Evolutionary conservation across 371 early-diverging fungal species (phyloP).

Genomic region (Lichtheimia corymbifera): DNA sequence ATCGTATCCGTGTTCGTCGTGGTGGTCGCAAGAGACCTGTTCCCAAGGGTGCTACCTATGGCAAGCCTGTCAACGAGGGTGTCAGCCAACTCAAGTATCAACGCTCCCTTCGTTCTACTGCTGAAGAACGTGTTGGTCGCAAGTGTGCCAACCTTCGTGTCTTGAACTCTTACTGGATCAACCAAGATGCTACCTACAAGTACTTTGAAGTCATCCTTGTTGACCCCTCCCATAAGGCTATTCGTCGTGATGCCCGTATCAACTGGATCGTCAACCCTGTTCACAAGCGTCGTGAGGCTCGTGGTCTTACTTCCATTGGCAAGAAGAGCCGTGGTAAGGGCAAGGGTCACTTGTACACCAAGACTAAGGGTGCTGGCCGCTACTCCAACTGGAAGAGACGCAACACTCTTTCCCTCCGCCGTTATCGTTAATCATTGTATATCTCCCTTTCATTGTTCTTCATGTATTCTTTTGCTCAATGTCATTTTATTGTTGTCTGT

Average conservation of each 20-base stretch:
- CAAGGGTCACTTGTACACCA: slow-evolving; percentile 98
- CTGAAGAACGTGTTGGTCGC: slow-evolving; percentile 98
- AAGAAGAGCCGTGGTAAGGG: slow-evolving; percentile 98
- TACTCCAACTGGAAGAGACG: slow-evolving; percentile 71
- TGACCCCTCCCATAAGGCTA: slow-evolving; percentile 95
- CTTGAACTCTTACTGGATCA: slow-evolving; percentile 99
- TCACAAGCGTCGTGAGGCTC: slow-evolving; percentile 98
- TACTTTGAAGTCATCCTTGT: slow-evolving; percentile 99
- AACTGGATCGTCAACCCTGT: slow-evolving; percentile 97
- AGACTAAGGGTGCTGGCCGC: slow-evolving; percentile 97
- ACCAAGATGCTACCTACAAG: slow-evolving; percentile 98
- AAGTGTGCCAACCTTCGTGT: slow-evolving; percentile 95
- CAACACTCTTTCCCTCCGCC: slow-evolving; percentile 81
- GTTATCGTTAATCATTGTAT: slow-evolving; percentile 69
- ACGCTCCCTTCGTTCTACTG: slow-evolving; percentile 89
- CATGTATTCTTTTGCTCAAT: not conserved
- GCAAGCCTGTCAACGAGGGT: slow-evolving; percentile 98
- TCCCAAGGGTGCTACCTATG: slow-evolving; percentile 97
- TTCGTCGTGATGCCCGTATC: slow-evolving; percentile 93
- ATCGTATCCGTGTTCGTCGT: slow-evolving; percentile 98
- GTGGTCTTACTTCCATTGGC: slow-evolving; percentile 97
- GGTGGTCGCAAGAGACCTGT: slow-evolving; percentile 97
- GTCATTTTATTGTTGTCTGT: not conserved
- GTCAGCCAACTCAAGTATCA: slow-evolving; percentile 97
- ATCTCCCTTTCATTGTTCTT: not conserved